phyloP scores from a whole-genome alignment of 345 rosid genomes.

The Eutrema yunnanense region DNA sequence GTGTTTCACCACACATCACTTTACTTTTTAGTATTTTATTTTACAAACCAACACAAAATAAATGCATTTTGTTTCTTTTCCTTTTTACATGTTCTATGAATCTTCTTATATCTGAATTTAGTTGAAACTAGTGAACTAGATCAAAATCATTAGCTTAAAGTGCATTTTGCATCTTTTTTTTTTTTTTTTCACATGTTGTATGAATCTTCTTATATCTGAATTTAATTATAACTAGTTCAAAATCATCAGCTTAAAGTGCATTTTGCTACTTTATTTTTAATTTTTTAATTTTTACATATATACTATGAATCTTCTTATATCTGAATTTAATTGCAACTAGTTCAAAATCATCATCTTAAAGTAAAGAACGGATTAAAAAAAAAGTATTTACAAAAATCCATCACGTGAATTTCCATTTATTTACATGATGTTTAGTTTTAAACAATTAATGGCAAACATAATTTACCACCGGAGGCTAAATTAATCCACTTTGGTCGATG shows the following conservation, averaged over 20 bases:
- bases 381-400: not conserved
- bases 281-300: not conserved
- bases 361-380: not conserved
- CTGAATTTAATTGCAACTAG: not conserved
- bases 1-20: conserved; percentile 12
- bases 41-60: not conserved
- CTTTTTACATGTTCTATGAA: not conserved
- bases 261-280: not conserved
- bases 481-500: not conserved
- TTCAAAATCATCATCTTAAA: not conserved
- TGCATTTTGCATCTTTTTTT: not conserved
- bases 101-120: not conserved
- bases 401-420: not conserved
- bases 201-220: not conserved
- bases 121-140: not conserved
- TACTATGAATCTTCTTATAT: not conserved
- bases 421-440: not conserved
- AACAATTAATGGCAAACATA: not conserved
- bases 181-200: not conserved
- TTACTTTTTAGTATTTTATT: not conserved
- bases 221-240: not conserved
- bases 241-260: not conserved
- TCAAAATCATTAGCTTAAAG: not conserved
- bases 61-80: not conserved
- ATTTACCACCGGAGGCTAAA: not conserved